Evolutionary conservation across 2,329 filamentous ascomycete genomes (phyloP).

Genomic region (Fusarium multiceps): DNA sequence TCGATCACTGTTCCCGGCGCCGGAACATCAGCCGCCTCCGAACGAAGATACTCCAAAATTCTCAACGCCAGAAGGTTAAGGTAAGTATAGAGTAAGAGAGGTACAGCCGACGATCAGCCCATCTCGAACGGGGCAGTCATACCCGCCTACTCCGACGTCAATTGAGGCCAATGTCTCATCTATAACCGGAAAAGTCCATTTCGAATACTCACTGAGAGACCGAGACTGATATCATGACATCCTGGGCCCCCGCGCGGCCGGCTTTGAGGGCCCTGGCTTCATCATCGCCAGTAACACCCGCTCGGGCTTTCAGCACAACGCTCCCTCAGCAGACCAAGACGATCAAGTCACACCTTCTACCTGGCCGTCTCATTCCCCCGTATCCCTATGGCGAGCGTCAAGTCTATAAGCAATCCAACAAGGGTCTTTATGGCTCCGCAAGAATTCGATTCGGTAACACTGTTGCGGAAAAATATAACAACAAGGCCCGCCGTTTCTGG

Average conservation of each 20-base stretch:
- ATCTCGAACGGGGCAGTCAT: slow-evolving; percentile 33
- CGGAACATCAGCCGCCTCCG: slow-evolving; percentile 45
- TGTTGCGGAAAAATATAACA: slow-evolving; percentile 74
- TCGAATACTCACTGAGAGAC: neutral
- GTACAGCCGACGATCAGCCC: slow-evolving; percentile 36
- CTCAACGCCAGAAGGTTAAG: slow-evolving; percentile 32
- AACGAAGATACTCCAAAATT: slow-evolving; percentile 40
- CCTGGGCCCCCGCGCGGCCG: slow-evolving; percentile 39
- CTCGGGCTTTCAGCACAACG: slow-evolving; percentile 54
- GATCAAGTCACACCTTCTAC: slow-evolving; percentile 58
- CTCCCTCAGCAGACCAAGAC: slow-evolving; percentile 52
- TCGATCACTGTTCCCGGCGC: slow-evolving; percentile 21
- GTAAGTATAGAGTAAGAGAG: neutral
- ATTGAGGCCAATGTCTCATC: slow-evolving; percentile 43
- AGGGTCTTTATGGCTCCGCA: slow-evolving; percentile 75
- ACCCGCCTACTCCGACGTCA: slow-evolving; percentile 18
- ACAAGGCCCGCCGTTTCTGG: slow-evolving; percentile 80
- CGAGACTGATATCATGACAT: slow-evolving; percentile 34
- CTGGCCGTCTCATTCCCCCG: slow-evolving; percentile 64
- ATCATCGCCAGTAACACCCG: slow-evolving; percentile 25
- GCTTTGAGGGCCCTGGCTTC: slow-evolving; percentile 34
- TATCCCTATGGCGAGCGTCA: slow-evolving; percentile 79
- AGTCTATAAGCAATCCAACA: slow-evolving; percentile 84
- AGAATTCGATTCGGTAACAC: slow-evolving; percentile 84
- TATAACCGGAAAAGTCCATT: slow-evolving; percentile 12